phyloP scores from a whole-genome alignment of 495 filamentous ascomycete genomes.

The Trypethelium eluteriae region DNA sequence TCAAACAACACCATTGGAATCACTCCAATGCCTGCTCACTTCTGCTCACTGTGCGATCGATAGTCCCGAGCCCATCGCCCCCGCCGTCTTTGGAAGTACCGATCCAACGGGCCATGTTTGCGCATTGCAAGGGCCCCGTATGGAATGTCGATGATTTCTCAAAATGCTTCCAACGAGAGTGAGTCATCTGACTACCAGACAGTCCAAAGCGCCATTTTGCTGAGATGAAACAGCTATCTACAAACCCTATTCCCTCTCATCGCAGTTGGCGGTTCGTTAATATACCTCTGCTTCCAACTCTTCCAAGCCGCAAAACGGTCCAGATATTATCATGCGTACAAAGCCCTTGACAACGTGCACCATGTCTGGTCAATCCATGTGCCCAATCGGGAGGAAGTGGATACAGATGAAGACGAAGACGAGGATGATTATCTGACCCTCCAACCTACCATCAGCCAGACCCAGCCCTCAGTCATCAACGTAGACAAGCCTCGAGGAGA shows the following conservation, averaged over 20 bases:
- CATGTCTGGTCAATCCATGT: conserved; percentile 21
- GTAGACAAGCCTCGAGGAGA: conserved; percentile 71
- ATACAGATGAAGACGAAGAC: conserved; percentile 57
- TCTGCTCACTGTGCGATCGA: not conserved
- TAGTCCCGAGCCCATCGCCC: not conserved
- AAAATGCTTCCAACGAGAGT: conserved; percentile 83
- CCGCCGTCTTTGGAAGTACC: not conserved
- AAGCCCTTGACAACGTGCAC: conserved; percentile 36
- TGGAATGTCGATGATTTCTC: conserved; percentile 89
- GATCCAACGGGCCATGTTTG: conserved; percentile 48
- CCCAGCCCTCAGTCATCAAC: conserved; percentile 59
- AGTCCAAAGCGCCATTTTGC: not conserved
- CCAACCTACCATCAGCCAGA: conserved; percentile 52
- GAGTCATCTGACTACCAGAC: conserved; percentile 32
- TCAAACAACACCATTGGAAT: not conserved
- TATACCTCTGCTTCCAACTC: conserved; percentile 53
- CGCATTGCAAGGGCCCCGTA: conserved; percentile 67
- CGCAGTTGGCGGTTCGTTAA: conserved; percentile 59
- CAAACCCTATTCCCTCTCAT: conserved; percentile 74
- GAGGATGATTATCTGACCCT: conserved; percentile 46
- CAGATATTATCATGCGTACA: conserved; percentile 46
- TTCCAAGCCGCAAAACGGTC: conserved; percentile 42
- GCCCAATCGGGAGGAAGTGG: conserved; percentile 22
- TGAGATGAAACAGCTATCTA: conserved; percentile 56
- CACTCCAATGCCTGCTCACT: not conserved